A percentile compares a stretch with the other conserved stretches of the same genome.
Conservation (phyloP, 2,329 filamentous ascomycete species). For the Saccharata proteae region DNA sequence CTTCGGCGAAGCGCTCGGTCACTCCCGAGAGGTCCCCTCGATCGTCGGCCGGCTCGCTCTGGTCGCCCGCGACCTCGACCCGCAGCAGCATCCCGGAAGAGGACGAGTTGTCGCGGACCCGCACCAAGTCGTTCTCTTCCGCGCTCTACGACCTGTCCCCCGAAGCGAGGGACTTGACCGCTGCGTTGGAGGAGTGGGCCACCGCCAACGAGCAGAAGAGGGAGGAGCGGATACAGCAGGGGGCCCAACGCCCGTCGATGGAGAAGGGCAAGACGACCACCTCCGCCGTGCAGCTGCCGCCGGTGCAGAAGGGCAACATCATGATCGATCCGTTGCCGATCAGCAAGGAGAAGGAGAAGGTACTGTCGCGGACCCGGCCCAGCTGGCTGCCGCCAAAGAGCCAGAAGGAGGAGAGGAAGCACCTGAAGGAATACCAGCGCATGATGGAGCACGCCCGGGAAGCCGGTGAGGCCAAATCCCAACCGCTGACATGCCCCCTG, state of each 20-base stretch:
- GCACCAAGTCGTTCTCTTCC: slow-evolving; percentile 64
- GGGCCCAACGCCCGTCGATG: slow-evolving; percentile 22
- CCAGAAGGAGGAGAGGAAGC: slow-evolving; percentile 79
- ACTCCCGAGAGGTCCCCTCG: slow-evolving; percentile 3
- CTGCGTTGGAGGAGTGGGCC: slow-evolving; percentile 69
- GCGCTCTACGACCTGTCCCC: slow-evolving; percentile 56
- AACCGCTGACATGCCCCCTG: neutral
- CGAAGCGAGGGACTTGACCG: slow-evolving; percentile 63
- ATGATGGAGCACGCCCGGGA: slow-evolving; percentile 60
- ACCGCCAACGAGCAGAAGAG: slow-evolving; percentile 43
- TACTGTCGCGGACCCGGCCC: slow-evolving; percentile 62
- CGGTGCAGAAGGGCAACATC: slow-evolving; percentile 60
- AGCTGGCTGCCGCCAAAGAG: slow-evolving; percentile 82
- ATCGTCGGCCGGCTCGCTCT: slow-evolving; percentile 5
- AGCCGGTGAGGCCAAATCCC: slow-evolving; percentile 31
- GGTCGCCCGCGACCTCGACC: slow-evolving; percentile 5
- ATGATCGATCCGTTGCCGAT: slow-evolving; percentile 77
- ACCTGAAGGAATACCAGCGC: slow-evolving; percentile 72
- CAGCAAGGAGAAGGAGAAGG: slow-evolving; percentile 77
- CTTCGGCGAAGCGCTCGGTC: slow-evolving; percentile 10
- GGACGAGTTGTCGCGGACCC: slow-evolving; percentile 12
- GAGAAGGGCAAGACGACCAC: slow-evolving; percentile 42
- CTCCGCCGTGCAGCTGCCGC: slow-evolving; percentile 43
- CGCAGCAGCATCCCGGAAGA: slow-evolving; percentile 8
- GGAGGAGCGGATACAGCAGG: slow-evolving; percentile 41